These are phyloP conservation scores for Furcasterigmium sp. DNA, from an alignment of 2,329 filamentous ascomycete genomes.

Conservation along the genomic window DNA sequence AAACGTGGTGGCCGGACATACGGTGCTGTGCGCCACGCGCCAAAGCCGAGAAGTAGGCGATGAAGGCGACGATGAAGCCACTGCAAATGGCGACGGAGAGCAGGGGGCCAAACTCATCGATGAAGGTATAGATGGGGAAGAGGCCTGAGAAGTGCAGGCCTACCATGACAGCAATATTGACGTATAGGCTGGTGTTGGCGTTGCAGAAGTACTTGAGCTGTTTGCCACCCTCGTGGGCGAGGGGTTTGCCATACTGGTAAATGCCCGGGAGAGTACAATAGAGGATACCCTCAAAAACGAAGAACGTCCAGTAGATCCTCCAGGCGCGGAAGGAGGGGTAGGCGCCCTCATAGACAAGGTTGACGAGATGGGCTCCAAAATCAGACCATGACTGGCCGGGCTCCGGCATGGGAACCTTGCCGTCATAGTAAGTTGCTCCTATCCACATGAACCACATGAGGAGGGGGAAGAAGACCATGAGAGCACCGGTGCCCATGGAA, in stretches of 20 bases:
- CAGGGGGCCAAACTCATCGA: conserved; percentile 92
- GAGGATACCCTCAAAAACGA: conserved; percentile 75
- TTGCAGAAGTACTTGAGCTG: conserved; percentile 95
- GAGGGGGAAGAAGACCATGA: conserved; percentile 83
- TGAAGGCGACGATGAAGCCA: conserved; percentile 74
- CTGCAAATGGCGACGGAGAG: conserved; percentile 91
- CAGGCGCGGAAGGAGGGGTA: conserved; percentile 81
- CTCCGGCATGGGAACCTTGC: conserved; percentile 62
- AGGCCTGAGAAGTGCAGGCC: conserved; percentile 73
- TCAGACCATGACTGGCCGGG: conserved; percentile 57
- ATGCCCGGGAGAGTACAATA: conserved; percentile 87
- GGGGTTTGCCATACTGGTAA: conserved; percentile 80
- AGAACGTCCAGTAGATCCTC: conserved; percentile 92
- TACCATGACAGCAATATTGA: conserved; percentile 68
- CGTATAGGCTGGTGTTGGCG: conserved; percentile 80
- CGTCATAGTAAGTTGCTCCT: conserved; percentile 79
- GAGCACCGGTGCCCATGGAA: conserved; percentile 61
- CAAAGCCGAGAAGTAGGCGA: conserved; percentile 83
- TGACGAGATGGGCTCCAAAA: conserved; percentile 61
- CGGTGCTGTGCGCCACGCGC: conserved; percentile 78
- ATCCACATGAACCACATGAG: conserved; percentile 98
- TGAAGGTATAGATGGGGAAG: conserved; percentile 85
- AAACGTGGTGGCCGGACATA: conserved; percentile 82
- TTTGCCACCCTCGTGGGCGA: conserved; percentile 76
- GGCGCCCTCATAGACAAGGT: conserved; percentile 73